These are phyloP conservation scores for Tubosaeta brunneosetosa DNA, from an alignment of 768 basidiomycete species.

Conservation along the genomic window DNA sequence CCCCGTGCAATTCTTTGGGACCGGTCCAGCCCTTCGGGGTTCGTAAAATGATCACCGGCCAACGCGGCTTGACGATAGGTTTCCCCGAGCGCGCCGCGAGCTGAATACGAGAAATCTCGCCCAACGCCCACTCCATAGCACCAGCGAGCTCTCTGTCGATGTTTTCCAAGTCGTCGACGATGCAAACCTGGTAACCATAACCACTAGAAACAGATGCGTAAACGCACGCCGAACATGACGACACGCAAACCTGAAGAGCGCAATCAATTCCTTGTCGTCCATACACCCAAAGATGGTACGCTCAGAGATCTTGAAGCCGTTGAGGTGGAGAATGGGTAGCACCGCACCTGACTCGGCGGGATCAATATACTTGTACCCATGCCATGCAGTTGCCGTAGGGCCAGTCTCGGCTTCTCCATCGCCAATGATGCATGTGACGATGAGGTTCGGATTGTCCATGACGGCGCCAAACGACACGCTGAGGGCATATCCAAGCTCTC, in stretches of 20 bases:
- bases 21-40: slow-evolving; percentile 81
- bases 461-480: slow-evolving; percentile 82
- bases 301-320: slow-evolving; percentile 89
- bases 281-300: slow-evolving; percentile 86
- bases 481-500: slow-evolving; percentile 86
- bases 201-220: slow-evolving; percentile 39
- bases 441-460: slow-evolving; percentile 87
- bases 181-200: slow-evolving; percentile 85
- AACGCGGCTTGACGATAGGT: slow-evolving; percentile 82
- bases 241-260: slow-evolving; percentile 59
- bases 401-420: slow-evolving; percentile 86
- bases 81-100: slow-evolving; percentile 68
- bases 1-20: slow-evolving; percentile 61
- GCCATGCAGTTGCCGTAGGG: slow-evolving; percentile 78
- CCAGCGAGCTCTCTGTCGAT: slow-evolving; percentile 79
- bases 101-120: slow-evolving; percentile 75
- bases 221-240: background rate
- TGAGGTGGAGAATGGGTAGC: slow-evolving; percentile 84
- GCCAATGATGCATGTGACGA: slow-evolving; percentile 78
- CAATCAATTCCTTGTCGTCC: slow-evolving; percentile 78
- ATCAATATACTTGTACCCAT: slow-evolving; percentile 86
- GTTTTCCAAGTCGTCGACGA: slow-evolving; percentile 62
- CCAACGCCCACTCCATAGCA: slow-evolving; percentile 76
- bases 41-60: slow-evolving; percentile 83
- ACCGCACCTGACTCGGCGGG: slow-evolving; percentile 87